Conservation (phyloP, 371 early-diverging fungal genomes). For the Mortierella sp. region DNA sequence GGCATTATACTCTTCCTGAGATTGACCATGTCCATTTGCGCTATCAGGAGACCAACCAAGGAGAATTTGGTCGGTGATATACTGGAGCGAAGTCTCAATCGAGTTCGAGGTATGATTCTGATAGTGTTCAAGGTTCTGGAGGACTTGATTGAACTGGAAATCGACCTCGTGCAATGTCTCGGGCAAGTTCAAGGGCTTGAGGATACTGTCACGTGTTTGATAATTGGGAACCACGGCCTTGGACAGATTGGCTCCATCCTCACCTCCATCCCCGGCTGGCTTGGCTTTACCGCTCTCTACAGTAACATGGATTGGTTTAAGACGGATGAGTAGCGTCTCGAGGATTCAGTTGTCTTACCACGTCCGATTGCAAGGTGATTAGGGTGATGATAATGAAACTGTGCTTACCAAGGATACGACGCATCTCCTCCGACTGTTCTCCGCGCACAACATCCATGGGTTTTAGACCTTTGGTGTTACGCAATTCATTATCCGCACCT, state of each 20-base stretch:
- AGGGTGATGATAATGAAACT: not conserved
- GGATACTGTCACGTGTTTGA: slow-evolving; percentile 44
- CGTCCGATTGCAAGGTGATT: too few species aligned
- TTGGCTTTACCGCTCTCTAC: slow-evolving; percentile 28
- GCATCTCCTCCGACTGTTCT: slow-evolving; percentile 51
- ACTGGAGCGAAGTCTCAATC: slow-evolving; percentile 61
- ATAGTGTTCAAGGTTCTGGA: slow-evolving; percentile 64
- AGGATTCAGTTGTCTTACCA: too few species aligned
- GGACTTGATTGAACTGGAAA: slow-evolving; percentile 63
- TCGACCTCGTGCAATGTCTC: slow-evolving; percentile 57
- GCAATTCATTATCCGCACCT: slow-evolving; percentile 48
- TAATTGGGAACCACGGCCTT: slow-evolving; percentile 18
- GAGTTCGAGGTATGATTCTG: slow-evolving; percentile 66
- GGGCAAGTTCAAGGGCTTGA: slow-evolving; percentile 49
- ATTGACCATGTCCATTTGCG: slow-evolving; percentile 31
- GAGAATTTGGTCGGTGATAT: slow-evolving; percentile 64
- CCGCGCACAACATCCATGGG: slow-evolving; percentile 61
- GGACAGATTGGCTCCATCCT: slow-evolving; percentile 4
- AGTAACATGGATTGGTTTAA: too few species aligned
- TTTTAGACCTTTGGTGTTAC: slow-evolving; percentile 64
- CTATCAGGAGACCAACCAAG: slow-evolving; percentile 40
- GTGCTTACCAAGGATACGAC: slow-evolving; percentile 48
- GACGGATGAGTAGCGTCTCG: too few species aligned
- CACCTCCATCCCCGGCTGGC: slow-evolving; percentile 3
- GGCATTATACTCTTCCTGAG: slow-evolving; percentile 50